phyloP scores from a whole-genome alignment of 805 yeast genomes.

The Metschnikowia shivogae region DNA sequence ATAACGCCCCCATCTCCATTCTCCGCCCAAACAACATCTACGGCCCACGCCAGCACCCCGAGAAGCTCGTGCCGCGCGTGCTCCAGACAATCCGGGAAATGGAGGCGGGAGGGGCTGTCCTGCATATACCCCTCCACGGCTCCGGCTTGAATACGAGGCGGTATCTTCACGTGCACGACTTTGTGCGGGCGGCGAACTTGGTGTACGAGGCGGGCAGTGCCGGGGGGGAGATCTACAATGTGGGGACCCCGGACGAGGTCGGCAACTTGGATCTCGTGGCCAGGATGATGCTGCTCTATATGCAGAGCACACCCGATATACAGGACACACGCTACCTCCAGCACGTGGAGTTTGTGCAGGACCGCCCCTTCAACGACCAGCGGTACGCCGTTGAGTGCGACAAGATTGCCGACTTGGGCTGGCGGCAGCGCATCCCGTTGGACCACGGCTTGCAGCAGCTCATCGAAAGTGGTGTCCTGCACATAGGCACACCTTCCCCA shows the following conservation, averaged over 20 bases:
- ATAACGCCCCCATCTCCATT: constrained; percentile 36
- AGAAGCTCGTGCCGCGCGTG: constrained; percentile 43
- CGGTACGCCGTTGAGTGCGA: constrained; percentile 23
- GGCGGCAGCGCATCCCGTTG: constrained; percentile 25
- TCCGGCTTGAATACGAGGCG: constrained; percentile 41
- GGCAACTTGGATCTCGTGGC: constrained; percentile 19
- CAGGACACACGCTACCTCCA: constrained; percentile 3
- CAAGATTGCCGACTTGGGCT: constrained; percentile 28
- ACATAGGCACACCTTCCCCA: no score
- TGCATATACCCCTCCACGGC: constrained; percentile 43
- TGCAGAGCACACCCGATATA: constrained; percentile 1
- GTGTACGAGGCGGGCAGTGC: constrained; percentile 17
- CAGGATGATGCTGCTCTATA: constrained; percentile 17
- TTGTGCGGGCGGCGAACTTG: constrained; percentile 34
- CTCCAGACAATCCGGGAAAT: constrained; percentile 1
- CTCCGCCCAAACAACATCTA: constrained; percentile 50
- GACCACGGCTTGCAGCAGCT: constrained; percentile 21
- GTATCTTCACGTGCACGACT: constrained; percentile 45
- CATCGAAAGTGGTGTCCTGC: not conserved
- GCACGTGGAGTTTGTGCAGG: constrained; percentile 22
- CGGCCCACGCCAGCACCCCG: constrained; percentile 53
- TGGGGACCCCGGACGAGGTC: constrained; percentile 13
- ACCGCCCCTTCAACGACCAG: constrained; percentile 32
- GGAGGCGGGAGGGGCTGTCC: constrained; percentile 3
- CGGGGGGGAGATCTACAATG: constrained; percentile 22